A percentile compares a stretch with the other conserved stretches of the same genome.
Conservation (phyloP, 345 rosid genomes). For the Abelmoschus esculentus region DNA sequence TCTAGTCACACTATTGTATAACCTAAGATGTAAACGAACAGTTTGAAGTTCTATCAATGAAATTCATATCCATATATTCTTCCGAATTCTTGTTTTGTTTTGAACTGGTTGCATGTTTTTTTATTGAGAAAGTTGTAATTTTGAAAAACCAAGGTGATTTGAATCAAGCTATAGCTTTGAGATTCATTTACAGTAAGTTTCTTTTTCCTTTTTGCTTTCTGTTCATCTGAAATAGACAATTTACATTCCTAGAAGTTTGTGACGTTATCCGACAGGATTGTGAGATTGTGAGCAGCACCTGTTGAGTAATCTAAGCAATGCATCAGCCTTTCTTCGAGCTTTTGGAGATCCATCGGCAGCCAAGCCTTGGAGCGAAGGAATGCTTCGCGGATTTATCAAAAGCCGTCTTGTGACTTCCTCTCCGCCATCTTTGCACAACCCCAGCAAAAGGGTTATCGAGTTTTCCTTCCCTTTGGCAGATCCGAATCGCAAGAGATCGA, state of each 20-base stretch:
- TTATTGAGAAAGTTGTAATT: not conserved
- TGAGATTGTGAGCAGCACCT: constrained; percentile 50
- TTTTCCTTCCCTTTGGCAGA: constrained; percentile 58
- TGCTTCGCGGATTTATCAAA: constrained; percentile 52
- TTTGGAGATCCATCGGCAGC: constrained; percentile 47
- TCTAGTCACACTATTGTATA: no score
- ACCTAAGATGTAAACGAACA: not conserved
- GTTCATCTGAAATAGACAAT: constrained; percentile 16
- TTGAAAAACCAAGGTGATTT: constrained; percentile 10
- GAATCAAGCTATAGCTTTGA: not conserved
- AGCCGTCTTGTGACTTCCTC: constrained; percentile 42
- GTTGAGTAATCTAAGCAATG: constrained; percentile 53
- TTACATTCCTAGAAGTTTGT: constrained; percentile 5
- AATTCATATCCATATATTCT: not conserved
- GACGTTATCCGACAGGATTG: constrained; percentile 22
- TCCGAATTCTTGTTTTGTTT: no score
- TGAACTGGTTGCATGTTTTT: not conserved
- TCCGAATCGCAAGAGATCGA: constrained; percentile 56
- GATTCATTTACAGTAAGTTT: not conserved
- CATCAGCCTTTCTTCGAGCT: constrained; percentile 60
- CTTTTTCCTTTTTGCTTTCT: no score
- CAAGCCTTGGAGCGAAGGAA: constrained; percentile 57
- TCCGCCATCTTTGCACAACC: constrained; percentile 57
- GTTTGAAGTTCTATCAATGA: not conserved
- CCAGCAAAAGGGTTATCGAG: constrained; percentile 48